Evolutionary conservation across 148 eudicot species (phyloP), one percentile per base, ranked within the genome.

Genomic region (Talinum fruticosum): DNA sequence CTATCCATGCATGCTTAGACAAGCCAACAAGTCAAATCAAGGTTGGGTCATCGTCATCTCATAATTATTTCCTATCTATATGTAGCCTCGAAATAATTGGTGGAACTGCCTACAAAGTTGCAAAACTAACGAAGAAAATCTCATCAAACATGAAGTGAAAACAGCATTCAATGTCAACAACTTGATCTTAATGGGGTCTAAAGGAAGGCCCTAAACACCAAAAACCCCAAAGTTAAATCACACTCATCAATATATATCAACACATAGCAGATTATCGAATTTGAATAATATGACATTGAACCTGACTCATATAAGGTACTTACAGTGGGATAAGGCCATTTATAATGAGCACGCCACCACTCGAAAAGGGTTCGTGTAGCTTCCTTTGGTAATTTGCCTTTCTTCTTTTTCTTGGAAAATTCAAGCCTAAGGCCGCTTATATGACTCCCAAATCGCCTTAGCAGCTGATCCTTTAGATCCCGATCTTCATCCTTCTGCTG

Each of bases 281-380:
- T 4, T 18, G 57, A 51, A 51, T 19, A 0, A 51, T 51, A 51
- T 51, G 57, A 15, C 16, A 51, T 16, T 0, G 21, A 15, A 38
- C 8, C 1, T 2, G 14, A 15, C 66, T 26, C 0, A 2, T 8
- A 29, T 5, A 54, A 44, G 69, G 28, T 49, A 83, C 95, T 84
- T 77, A 95, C 98, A 47, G 98, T 95, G 16, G 98, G 98, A 82
- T 95, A 95, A 15, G 98, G 98, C 98, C 98, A 95, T 72, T 88
- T 92, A 75, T 78, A 70, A 82, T 95, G 98, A 75, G 84, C 68
- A 81, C 91, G 87, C 98, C 98, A 95, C 97, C 97, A 95, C 67
- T 90, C 90, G 13, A 90, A 86, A 75, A 95, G 83, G 29, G 84
- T 73, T 79, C 88, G 92, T 61, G 92, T 88, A 23, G 94, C 96